Percentiles rank a stretch among this genome's conserved stretches.
phyloP scores from a whole-genome alignment of 495 filamentous ascomycete species.

The Podospora didyma region DNA sequence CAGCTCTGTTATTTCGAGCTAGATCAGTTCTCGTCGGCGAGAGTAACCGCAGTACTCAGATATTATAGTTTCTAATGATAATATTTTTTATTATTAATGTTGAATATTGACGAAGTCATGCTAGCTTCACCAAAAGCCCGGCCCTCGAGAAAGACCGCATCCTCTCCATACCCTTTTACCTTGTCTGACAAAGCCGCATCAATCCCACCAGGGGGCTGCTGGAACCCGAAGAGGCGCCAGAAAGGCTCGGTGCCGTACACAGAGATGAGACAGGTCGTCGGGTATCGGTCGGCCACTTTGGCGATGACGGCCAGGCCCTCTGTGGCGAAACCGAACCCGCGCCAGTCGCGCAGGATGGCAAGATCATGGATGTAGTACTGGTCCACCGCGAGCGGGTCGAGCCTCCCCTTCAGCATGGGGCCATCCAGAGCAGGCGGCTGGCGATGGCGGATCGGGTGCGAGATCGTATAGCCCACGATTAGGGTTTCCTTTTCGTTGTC shows the following conservation, averaged over 20 bases:
- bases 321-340: conserved; percentile 21
- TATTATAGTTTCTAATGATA: too few species aligned
- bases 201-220: background rate
- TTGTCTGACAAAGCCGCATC: conserved; percentile 23
- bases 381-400: conserved; percentile 23
- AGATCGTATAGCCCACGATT: conserved; percentile 35
- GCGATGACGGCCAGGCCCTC: conserved; percentile 16
- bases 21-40: too few species aligned
- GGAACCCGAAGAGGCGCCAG: conserved; percentile 34
- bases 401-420: conserved; percentile 25
- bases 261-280: conserved; percentile 26
- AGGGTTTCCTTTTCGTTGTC: conserved; percentile 6
- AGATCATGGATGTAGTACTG: conserved; percentile 40
- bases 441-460: conserved; percentile 29
- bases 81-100: too few species aligned
- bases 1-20: too few species aligned
- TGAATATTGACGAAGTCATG: too few species aligned
- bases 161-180: conserved; percentile 25
- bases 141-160: conserved; percentile 22
- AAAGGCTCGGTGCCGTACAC: conserved; percentile 33
- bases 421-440: conserved; percentile 30
- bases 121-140: too few species aligned
- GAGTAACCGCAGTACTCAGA: too few species aligned
- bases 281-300: conserved; percentile 14
- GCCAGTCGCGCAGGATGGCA: conserved; percentile 23